Percentiles rank a stretch among this genome's conserved stretches.
phyloP scores from a whole-genome alignment of 352 stramenopile species.

The Achlya hypogyna region DNA sequence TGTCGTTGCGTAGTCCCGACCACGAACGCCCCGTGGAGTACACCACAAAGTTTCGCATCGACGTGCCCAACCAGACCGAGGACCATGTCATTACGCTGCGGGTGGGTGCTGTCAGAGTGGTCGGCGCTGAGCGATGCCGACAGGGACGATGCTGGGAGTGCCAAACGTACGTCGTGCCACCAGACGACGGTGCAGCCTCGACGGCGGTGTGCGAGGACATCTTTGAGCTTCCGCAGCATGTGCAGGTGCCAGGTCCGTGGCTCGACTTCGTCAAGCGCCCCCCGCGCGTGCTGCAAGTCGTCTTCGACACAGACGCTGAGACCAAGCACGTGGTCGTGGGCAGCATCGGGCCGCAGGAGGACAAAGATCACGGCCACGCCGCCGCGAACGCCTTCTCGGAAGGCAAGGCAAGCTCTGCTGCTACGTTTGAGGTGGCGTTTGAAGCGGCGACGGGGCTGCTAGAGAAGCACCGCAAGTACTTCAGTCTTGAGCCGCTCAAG shows the following conservation, averaged over 20 bases:
- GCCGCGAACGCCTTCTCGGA: slow-evolving; percentile 10
- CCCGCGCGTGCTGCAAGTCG: slow-evolving; percentile 30
- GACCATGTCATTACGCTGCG: slow-evolving; percentile 30
- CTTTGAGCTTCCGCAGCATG: slow-evolving; percentile 51
- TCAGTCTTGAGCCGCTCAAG: slow-evolving; percentile 58
- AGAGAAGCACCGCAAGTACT: slow-evolving; percentile 42
- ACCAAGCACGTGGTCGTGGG: slow-evolving; percentile 36
- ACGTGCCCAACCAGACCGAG: slow-evolving; percentile 69
- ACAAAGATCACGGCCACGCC: slow-evolving; percentile 14
- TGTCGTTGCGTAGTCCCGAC: slow-evolving; percentile 29
- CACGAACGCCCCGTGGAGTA: slow-evolving; percentile 54
- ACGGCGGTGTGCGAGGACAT: slow-evolving; percentile 34
- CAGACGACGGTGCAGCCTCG: not conserved
- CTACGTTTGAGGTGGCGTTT: slow-evolving; percentile 54
- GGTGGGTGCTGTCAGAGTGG: not conserved
- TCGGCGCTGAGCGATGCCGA: slow-evolving; percentile 8
- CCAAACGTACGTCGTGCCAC: slow-evolving; percentile 59
- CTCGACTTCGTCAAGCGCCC: slow-evolving; percentile 35
- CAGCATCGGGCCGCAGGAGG: slow-evolving; percentile 26
- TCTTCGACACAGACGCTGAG: slow-evolving; percentile 31
- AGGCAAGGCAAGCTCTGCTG: slow-evolving; percentile 15
- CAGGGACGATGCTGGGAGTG: slow-evolving; percentile 70
- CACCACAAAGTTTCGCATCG: slow-evolving; percentile 38
- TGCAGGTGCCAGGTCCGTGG: slow-evolving; percentile 30
- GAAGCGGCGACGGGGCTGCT: slow-evolving; percentile 22